Evolutionary conservation across 768 basidiomycete species (phyloP), one percentile per base, ranked within the genome.

Genomic region (Auriscalpium microsporum): DNA sequence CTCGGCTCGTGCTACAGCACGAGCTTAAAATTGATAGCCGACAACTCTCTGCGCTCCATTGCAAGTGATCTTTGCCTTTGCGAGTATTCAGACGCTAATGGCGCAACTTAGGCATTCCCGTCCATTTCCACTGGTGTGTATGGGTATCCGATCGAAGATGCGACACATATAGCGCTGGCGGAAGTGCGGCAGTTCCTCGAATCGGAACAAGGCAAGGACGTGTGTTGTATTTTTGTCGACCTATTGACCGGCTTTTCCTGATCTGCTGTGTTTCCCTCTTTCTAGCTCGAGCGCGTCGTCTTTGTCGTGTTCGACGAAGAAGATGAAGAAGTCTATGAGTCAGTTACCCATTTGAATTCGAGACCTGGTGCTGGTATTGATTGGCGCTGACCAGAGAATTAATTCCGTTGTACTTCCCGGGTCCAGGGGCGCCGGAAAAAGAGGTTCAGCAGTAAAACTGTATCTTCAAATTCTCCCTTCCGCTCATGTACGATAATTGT

Each of bases 51-150:
- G 48, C 78, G 77, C 61, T 81, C 84, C 62, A 73, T 91, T 38
- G 90, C 90, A 52, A 54, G 81, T 70, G n/a, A 8, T 28, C 23
- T 17, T 35, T 21, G 11, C 21, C 5, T 8, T 23, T 37, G 10
- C 23, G 16, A 10, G 38, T 33, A 10, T 28, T 6, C 35, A 36
- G 37, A 17, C 10, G 13, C 19, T 5, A n/a, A 36, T 16, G 28
- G 34, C 21, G 8, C 19, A 16, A 16, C 13, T 36, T 23, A 91
- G 90, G 88, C 88, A 4, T 90, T 92, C 61, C 85, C 86, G 6
- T 84, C 81, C 6, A 81, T 93, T 50, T 91, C 90, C 4, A 90
- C 89, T 0, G 90, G 80, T 0, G 72, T 89, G 14, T 93, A 89
- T 58, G 78, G 84, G 3, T 92, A 91, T 68, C 90, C 90, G 1